Evolutionary conservation across 768 basidiomycete species (phyloP), one percentile per base, ranked within the genome.

Genomic region (Nevesoporus exiguus): DNA sequence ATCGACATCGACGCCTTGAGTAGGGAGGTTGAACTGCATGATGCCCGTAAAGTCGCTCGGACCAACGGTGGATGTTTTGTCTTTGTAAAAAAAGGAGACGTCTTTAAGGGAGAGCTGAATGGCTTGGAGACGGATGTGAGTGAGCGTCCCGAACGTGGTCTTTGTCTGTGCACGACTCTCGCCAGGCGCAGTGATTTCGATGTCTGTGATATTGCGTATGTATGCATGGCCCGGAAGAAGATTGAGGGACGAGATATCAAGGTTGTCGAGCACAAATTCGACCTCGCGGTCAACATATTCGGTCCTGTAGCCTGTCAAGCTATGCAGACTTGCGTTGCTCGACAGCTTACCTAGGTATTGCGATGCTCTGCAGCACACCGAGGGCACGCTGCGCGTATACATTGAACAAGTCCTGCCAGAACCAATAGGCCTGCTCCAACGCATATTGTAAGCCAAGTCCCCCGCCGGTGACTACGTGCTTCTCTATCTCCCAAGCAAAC

Each of bases 321-420:
- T 25, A 9, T 2, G 14, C 33, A 10, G 11, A 4, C 31, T 7
- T 42, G 7, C 19, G 8, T 54, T 2, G 1, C 21, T 6, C 14
- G 7, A 63, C 5, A 10, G 60, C 74, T 17, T 53, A 82, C 86
- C 86, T 78, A 7, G 88, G 88, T 47, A 89, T 87, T 11, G 87
- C 87, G 14, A 89, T 69, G 49, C 80, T 79, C 60, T 80, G 80
- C 65, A 88, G 57, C 62, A 79, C 70, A 25, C 55, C 60, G 51
- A 86, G 65, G 1, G 81, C 31, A 9, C 79, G 77, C 15, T 90
- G 90, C 1, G 88, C 66, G 62, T 91, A 92, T 15, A 91, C 86
- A 61, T 85, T 88, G 74, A 90, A 85, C 7, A 92, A 55, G 56
- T 94, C 92, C 66, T 85, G 80, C 85, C 85, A 88, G 71, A 89